A percentile compares a stretch with the other conserved stretches of the same genome.
phyloP scores from a whole-genome alignment of 2,329 filamentous ascomycete genomes.

The Nemania sp. region DNA sequence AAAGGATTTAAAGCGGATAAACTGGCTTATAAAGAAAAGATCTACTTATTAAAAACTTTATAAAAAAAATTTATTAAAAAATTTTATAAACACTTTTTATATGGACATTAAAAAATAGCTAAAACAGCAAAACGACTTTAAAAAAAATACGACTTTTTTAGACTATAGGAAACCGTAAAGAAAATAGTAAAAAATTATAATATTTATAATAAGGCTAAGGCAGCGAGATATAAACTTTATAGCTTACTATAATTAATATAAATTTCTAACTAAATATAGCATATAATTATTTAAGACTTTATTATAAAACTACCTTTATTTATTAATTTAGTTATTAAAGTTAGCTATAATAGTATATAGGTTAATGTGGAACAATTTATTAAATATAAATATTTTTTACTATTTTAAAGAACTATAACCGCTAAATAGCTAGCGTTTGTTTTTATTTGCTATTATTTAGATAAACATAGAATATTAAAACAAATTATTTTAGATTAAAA shows the following conservation, averaged over 20 bases:
- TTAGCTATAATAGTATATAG: too few species aligned
- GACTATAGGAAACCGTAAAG: not conserved
- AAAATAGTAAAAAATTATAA: conserved; percentile 4
- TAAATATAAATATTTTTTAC: too few species aligned
- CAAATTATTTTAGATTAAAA: too few species aligned
- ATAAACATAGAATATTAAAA: too few species aligned
- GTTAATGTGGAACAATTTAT: too few species aligned
- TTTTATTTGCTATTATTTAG: too few species aligned
- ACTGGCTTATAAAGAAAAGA: not conserved
- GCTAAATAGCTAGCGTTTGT: too few species aligned
- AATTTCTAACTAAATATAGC: too few species aligned
- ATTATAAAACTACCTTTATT: too few species aligned
- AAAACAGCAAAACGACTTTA: not conserved
- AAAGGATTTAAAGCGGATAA: not conserved
- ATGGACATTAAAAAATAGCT: not conserved
- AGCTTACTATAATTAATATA: not conserved
- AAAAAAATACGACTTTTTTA: conserved; percentile 2
- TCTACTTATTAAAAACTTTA: not conserved
- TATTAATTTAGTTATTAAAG: too few species aligned
- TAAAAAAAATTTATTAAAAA: not conserved
- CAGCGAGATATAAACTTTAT: conserved; percentile 1
- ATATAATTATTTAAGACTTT: too few species aligned
- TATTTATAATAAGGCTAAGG: conserved; percentile 3
- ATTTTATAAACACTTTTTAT: conserved; percentile 1
- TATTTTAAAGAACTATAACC: too few species aligned